These are phyloP conservation scores for Leccinum broughii DNA, from an alignment of 768 basidiomycete genomes.

Conservation along the genomic window DNA sequence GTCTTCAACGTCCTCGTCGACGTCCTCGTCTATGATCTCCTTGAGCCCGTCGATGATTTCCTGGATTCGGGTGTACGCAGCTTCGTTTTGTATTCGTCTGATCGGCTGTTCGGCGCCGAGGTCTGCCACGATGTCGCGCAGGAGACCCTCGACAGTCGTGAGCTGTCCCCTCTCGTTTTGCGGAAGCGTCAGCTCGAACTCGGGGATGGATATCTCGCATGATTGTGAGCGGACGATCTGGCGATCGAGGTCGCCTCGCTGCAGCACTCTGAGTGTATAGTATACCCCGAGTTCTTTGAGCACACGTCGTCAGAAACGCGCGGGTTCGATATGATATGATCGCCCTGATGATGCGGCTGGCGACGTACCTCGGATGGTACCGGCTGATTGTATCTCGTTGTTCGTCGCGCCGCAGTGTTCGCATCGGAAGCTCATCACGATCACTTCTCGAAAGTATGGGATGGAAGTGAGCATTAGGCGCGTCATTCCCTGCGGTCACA, in stretches of 20 bases:
- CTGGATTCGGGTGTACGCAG: slow-evolving; percentile 72
- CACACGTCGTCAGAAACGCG: background rate
- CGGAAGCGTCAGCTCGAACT: slow-evolving; percentile 90
- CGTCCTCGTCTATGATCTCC: slow-evolving; percentile 61
- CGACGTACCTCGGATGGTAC: slow-evolving; percentile 79
- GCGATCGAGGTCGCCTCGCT: slow-evolving; percentile 79
- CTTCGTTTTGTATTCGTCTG: slow-evolving; percentile 75
- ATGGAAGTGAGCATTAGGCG: slow-evolving; percentile 89
- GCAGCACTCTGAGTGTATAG: slow-evolving; percentile 78
- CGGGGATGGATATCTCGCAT: slow-evolving; percentile 81
- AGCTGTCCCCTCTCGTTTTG: slow-evolving; percentile 80
- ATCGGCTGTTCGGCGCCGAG: slow-evolving; percentile 81
- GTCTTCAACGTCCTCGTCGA: slow-evolving; percentile 39
- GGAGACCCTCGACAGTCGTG: slow-evolving; percentile 94
- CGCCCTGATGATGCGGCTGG: background rate
- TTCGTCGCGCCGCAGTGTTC: slow-evolving; percentile 88
- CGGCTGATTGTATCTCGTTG: slow-evolving; percentile 94
- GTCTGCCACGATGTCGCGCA: slow-evolving; percentile 81
- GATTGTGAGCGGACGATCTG: slow-evolving; percentile 89
- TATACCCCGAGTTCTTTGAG: slow-evolving; percentile 72
- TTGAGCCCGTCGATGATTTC: slow-evolving; percentile 65
- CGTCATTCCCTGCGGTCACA: slow-evolving; percentile 73
- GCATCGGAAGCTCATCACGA: slow-evolving; percentile 96
- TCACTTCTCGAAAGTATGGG: slow-evolving; percentile 92
- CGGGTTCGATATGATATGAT: too few species aligned